Percentiles rank a stretch among this genome's conserved stretches.
phyloP scores from a whole-genome alignment of 1,284 basidiomycete genomes.

The Kwoniella shivajii region DNA sequence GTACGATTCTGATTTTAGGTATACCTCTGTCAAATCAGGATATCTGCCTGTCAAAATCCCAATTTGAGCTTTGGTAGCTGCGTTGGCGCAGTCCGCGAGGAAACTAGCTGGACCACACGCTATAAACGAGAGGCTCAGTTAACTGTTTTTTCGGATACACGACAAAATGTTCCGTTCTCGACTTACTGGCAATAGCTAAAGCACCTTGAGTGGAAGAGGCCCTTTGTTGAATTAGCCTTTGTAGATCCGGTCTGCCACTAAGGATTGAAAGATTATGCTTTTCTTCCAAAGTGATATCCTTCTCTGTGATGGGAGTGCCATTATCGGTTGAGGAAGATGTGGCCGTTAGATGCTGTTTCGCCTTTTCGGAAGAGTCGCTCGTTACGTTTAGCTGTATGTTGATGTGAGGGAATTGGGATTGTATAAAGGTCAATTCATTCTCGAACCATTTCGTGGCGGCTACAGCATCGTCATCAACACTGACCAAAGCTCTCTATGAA shows the following conservation, averaged over 20 bases:
- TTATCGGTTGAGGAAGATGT: not conserved
- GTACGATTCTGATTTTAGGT: constrained; percentile 2
- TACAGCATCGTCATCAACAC: not conserved
- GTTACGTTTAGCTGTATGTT: not conserved
- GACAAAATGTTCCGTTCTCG: not conserved
- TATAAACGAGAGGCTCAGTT: not conserved
- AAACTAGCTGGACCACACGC: constrained; percentile 1
- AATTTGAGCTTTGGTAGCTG: constrained; percentile 2
- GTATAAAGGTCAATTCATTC: not conserved
- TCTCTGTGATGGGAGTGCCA: not conserved
- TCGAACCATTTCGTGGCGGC: constrained; percentile 2
- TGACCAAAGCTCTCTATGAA: too few species aligned
- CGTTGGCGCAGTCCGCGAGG: constrained; percentile 1
- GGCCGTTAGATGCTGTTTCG: not conserved
- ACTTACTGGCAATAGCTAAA: not conserved
- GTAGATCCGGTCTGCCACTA: not conserved
- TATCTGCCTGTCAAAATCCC: not conserved
- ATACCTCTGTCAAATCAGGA: not conserved
- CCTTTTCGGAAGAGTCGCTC: not conserved
- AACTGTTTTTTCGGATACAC: not conserved
- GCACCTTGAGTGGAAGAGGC: not conserved
- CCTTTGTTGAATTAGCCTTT: not conserved
- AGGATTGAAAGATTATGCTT: not conserved
- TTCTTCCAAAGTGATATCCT: not conserved
- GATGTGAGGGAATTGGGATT: not conserved